Base-by-base conservation (phyloP, 2,329 filamentous ascomycete species). In the Epichloe uncinata region DNA sequence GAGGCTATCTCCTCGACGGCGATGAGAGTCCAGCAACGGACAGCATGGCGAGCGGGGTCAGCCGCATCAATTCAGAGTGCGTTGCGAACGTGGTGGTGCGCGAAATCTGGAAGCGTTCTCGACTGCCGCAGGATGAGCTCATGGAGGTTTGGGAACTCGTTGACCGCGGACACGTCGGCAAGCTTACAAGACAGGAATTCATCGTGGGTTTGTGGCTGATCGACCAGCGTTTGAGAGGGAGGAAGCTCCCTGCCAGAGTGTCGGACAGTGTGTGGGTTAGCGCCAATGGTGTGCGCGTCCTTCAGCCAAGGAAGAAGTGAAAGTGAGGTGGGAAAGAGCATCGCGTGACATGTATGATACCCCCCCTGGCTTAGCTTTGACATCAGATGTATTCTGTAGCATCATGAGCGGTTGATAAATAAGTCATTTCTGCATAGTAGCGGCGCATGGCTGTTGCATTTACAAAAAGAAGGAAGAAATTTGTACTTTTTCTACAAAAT, bases 141-240 rank as follows among this genome's bases (percentile, higher is more conserved):
- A 81, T 81, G 42, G 82, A 87, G 65, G 81, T 90, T 1, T 93
- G 85, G 82, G 80, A 83, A 41, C 69, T 91, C 16, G 86, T 91
- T 11, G 84, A 85, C 59, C 67, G 73, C 1, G 65, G 69, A 6
- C 63, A 67, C 1, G 61, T 66, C 13, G 83, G 83, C 1, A 69
- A 75, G 56, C 66, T 93, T 49, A 71, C 69, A 50, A 77, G 78
- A 58, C 75, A 82, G 50, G 84, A 89, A 67, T 93, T 93, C 63
- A 84, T 93, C 0, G 85, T 91, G 1, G 87, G 87, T 9, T 74
- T 87, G 69, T 93, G 87, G 85, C 67, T 93, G 45, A 78, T 93
- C 36, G 87, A 93, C 63, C 85, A 90, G 71, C 71, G 85, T 52
- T 68, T 93, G n/a, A 80, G 84, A 55, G 87, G 87, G 1, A 71